Base-by-base conservation (phyloP, 306 rosid species). In the Datisca glomerata region DNA sequence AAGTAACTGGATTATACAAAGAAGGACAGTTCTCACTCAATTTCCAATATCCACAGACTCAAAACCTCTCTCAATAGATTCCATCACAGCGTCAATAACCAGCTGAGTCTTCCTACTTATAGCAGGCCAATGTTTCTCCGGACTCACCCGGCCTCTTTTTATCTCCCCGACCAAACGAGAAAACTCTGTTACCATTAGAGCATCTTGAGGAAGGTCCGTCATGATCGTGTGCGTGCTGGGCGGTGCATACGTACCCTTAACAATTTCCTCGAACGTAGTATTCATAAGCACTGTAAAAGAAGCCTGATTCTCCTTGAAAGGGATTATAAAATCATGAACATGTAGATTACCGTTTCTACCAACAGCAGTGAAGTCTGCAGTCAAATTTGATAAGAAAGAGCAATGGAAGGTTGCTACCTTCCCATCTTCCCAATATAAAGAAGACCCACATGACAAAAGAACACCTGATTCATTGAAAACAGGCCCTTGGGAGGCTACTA, bases 271-370 rank as follows among this genome's bases (percentile, higher is more conserved):
- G 43, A 87, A 71, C 18, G 69, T 12, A 6, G 55, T 47, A 47
- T 69, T 64, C 8, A 94, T 44, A 42, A 45, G 45, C 23, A 63
- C 45, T 36, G 60, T 61, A 53, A 79, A 87, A 17, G 54, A 24
- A 4, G 89, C 85, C 56, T 87, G 84, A n/a, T 74, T 57, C 68
- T 87, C 93, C 33, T 62, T 64, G 20, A 35, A 62, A 54, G 96
- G 96, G 62, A 87, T 22, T 0, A 82, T 8, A 20, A 82, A 76
- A 52, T 78, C 97, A 59, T 67, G 71, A 39, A 63, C 69, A 40
- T 82, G 94, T 4, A 87, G 65, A 8, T 89, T 69, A 24, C 94
- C 97, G 57, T 76, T 74, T 1, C 85, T 79, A 21, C 97, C 97
- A 12, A 69, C 33, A 14, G 76, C 85, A n/a, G 93, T 69, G 36